phyloP scores from a whole-genome alignment of 768 basidiomycete species.

The Podaxis carcinomalis region DNA sequence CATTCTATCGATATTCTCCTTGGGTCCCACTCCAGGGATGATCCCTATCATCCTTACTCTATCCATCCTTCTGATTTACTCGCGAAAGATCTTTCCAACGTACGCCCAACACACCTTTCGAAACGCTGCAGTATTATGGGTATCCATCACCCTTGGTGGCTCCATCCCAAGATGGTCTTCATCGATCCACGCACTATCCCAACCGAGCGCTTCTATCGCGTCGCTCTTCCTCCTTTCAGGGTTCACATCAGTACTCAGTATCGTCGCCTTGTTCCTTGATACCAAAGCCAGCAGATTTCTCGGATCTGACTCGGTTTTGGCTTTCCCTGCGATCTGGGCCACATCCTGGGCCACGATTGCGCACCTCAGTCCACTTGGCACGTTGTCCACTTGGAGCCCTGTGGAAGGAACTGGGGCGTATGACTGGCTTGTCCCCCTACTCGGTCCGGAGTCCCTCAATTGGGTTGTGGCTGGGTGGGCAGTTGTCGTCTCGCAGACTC shows the following conservation, averaged over 20 bases:
- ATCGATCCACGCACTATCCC: conserved; percentile 53
- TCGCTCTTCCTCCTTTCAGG: conserved; percentile 39
- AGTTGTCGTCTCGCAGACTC: conserved; percentile 50
- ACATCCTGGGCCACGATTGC: conserved; percentile 54
- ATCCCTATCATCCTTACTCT: conserved; percentile 21
- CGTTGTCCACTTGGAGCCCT: conserved; percentile 70
- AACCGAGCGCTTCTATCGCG: conserved; percentile 40
- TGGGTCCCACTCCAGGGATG: conserved; percentile 11
- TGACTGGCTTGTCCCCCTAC: conserved; percentile 53
- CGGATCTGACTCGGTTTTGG: conserved; percentile 41
- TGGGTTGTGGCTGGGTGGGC: conserved; percentile 80
- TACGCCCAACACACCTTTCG: conserved; percentile 12
- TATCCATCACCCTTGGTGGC: conserved; percentile 35
- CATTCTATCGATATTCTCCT: conserved; percentile 6
- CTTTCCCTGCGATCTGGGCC: conserved; percentile 73
- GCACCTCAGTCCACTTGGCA: conserved; percentile 60
- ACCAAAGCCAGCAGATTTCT: conserved; percentile 27
- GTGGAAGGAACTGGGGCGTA: conserved; percentile 50
- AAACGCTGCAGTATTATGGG: conserved; percentile 28
- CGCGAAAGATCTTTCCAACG: conserved; percentile 27
- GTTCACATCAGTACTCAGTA: conserved; percentile 38
- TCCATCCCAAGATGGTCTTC: conserved; percentile 38
- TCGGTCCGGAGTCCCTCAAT: conserved; percentile 61
- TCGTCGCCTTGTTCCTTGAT: conserved; percentile 36
- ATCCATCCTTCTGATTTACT: conserved; percentile 32